Base-by-base conservation (phyloP, 495 filamentous ascomycete genomes). In the Cercophora newfieldiana region DNA sequence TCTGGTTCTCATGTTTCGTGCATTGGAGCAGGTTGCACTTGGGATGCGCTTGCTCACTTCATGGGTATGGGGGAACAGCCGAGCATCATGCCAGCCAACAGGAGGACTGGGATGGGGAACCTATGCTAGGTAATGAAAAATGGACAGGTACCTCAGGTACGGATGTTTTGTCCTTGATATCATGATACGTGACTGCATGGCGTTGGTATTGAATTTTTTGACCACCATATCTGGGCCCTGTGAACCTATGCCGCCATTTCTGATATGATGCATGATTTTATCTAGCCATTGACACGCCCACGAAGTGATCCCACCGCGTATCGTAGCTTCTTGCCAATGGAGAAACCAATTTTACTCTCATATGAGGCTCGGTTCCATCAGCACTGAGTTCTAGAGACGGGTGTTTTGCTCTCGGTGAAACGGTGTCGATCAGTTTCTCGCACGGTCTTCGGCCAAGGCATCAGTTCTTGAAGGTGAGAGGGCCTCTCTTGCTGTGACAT, bases 1-100 rank as follows among this genome's bases (percentile, higher is more conserved):
- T 72, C 60, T 74, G 68, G 71, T 64, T 71, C 59, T 66, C 63
- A 57, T 74, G 69, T 53, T 65, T 33, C 44, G 66, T 55, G 62
- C 68, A 63, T 61, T 67, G 26, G 68, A 59, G 57, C 62, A 58
- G 62, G n/a, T 56, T 33, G 61, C 47, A 54, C 65, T 16, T 67
- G 30, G 60, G 50, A 65, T 59, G 50, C 66, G 55, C 50, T 74
- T 60, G 61, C 49, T 70, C 60, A 62, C 51, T 30, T 67, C 57
- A 60, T 30, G 47, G 60, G 25, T 49, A 50, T 48, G 60, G 67
- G 22, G 67, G 50, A 28, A 58, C n/a, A n/a, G n/a, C 49, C 65
- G 60, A 31, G 50, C 58, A 59, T 22, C 24, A 56, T 64, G 65
- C 47, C 61, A 66, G 60, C 56, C 53, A 69, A 68, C 49, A 66